Evolutionary conservation across 352 stramenopile species (phyloP).

Genomic region (Phytophthora agathidicida): DNA sequence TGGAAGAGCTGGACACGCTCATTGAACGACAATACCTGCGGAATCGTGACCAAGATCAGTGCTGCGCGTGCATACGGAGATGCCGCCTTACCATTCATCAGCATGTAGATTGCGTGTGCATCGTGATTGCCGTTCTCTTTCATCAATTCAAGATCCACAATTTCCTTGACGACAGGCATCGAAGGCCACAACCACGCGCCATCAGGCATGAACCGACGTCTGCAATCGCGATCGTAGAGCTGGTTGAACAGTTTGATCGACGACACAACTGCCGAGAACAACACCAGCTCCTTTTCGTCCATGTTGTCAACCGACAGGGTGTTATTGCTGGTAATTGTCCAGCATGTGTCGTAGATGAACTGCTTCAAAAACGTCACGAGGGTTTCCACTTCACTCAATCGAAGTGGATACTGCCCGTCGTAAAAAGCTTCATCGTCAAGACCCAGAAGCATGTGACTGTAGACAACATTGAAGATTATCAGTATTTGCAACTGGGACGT

Average conservation of each 20-base stretch:
- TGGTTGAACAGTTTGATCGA: slow-evolving; percentile 84
- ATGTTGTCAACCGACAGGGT: slow-evolving; percentile 21
- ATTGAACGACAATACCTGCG: slow-evolving; percentile 82
- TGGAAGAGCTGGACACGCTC: slow-evolving; percentile 81
- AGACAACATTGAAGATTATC: slow-evolving; percentile 68
- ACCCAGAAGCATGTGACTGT: slow-evolving; percentile 66
- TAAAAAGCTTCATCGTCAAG: slow-evolving; percentile 81
- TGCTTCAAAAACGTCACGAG: slow-evolving; percentile 66
- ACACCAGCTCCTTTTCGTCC: slow-evolving; percentile 28
- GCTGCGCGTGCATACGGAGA: slow-evolving; percentile 50
- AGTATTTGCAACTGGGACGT: slow-evolving; percentile 44
- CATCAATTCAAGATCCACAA: slow-evolving; percentile 67
- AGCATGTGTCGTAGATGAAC: slow-evolving; percentile 76
- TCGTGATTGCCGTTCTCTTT: slow-evolving; percentile 54
- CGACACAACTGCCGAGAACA: slow-evolving; percentile 61
- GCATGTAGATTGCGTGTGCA: slow-evolving; percentile 50
- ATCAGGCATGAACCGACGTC: slow-evolving; percentile 50
- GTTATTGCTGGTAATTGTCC: slow-evolving; percentile 41
- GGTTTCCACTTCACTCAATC: slow-evolving; percentile 37
- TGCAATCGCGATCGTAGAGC: slow-evolving; percentile 75
- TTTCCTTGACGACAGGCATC: slow-evolving; percentile 70
- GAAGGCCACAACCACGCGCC: slow-evolving; percentile 74
- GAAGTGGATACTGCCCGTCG: slow-evolving; percentile 62
- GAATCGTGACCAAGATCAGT: slow-evolving; percentile 72
- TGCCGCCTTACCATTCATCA: slow-evolving; percentile 43